These are phyloP conservation scores for Tranzscheliella williamsii DNA, from an alignment of 1,284 basidiomycete genomes.

Conservation along the genomic window DNA sequence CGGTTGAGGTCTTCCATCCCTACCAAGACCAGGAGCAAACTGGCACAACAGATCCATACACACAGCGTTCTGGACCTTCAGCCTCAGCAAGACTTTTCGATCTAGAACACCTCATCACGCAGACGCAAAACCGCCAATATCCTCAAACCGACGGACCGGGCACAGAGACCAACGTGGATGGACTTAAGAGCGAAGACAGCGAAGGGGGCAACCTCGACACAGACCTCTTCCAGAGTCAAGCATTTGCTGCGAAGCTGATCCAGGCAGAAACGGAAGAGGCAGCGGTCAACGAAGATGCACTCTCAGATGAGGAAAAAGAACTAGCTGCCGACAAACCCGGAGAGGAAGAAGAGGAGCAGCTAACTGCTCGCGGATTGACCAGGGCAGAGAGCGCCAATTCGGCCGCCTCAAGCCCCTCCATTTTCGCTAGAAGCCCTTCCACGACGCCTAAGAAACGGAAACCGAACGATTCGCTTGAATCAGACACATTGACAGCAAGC, in stretches of 20 bases:
- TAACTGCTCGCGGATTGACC: constrained; percentile 6
- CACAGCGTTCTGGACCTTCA: constrained; percentile 27
- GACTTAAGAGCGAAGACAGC: constrained; percentile 32
- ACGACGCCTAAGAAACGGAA: constrained; percentile 24
- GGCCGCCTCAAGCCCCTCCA: constrained; percentile 4
- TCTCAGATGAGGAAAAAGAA: constrained; percentile 25
- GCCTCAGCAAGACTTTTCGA: constrained; percentile 42
- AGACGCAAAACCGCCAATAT: constrained; percentile 11
- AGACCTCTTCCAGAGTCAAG: constrained; percentile 58
- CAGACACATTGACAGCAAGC: constrained; percentile 5
- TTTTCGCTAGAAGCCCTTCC: constrained; percentile 18
- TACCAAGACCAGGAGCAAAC: constrained; percentile 35
- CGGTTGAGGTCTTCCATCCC: constrained; percentile 64
- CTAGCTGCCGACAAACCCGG: not conserved
- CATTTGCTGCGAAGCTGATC: constrained; percentile 45
- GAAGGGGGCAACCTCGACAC: constrained; percentile 29
- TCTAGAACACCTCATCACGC: constrained; percentile 34
- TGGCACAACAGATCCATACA: constrained; percentile 31
- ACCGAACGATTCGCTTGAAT: constrained; percentile 2
- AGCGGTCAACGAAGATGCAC: constrained; percentile 15
- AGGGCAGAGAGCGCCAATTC: constrained; percentile 22
- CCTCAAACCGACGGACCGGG: not conserved
- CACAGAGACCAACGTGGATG: constrained; percentile 2
- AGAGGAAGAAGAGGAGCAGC: constrained; percentile 1
- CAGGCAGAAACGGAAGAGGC: constrained; percentile 45